Base-by-base conservation (phyloP, 768 basidiomycete genomes). In the Termitomyces sp. region DNA sequence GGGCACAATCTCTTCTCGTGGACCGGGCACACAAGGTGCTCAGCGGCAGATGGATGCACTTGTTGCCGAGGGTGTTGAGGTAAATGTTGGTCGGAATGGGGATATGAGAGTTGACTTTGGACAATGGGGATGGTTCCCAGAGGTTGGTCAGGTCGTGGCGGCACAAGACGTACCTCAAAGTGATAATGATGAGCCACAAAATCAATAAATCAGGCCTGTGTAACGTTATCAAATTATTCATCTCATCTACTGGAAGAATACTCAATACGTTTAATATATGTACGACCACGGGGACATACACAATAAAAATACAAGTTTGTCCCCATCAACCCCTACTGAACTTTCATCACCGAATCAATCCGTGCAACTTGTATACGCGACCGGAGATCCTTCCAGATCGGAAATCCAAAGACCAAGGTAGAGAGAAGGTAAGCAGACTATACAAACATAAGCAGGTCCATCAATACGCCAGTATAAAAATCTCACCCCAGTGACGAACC, bases 271-370 rank as follows among this genome's bases (percentile, higher is more conserved):
- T 6, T 15, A 37, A n/a, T 37, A 42, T 32, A 32, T 42, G 17
- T 28, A 30, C 21, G 21, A n/a, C 26, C 9, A 32, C 30, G 30
- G 30, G 2, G 34, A 34, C 11, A 34, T 14, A 34, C 34, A 38
- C 15, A 7, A 40, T 21, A n/a, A 8, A 35, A 22, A 30, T 34
- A 21, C 21, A 35, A 21, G n/a, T 15, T 15, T 0, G 21, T 10
- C 34, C 34, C 11, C 4, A 32, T 32, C 4, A 6, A 28, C 6
- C 6, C 26, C 24, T 64, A 86, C 64, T 88, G 71, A 10, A 79
- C 78, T 66, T 91, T 92, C 85, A 88, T 84, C 3, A 92, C 86
- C 28, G 88, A 89, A 54, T 88, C 82, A 42, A 92, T 92, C 2
- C 88, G 77, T 15, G 83, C 82, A 32, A 72, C 68, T 58, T 91